Conservation (phyloP, 169 alveolate species). For the Perkinsus olseni region DNA sequence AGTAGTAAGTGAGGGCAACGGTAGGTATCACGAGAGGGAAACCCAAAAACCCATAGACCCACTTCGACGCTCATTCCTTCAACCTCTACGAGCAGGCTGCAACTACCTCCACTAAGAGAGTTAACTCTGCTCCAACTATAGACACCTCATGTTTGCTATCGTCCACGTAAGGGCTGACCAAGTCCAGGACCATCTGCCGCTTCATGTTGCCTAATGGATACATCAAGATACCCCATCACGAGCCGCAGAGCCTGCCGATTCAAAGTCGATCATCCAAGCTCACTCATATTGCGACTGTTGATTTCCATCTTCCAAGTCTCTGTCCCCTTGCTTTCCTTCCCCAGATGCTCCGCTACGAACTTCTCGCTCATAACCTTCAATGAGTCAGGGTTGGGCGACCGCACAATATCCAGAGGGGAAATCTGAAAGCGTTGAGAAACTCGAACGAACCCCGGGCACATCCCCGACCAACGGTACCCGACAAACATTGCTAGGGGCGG, state of each 20-base stretch:
- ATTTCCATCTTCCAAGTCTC: background rate
- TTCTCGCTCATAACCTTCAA: background rate
- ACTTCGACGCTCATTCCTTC: too few species aligned
- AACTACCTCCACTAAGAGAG: background rate
- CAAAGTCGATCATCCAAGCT: too few species aligned
- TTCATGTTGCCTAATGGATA: background rate
- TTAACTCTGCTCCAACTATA: background rate
- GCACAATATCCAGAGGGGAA: background rate
- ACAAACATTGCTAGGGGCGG: background rate
- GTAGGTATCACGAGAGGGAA: too few species aligned
- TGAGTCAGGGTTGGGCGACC: background rate
- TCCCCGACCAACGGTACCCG: background rate
- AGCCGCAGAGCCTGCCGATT: too few species aligned
- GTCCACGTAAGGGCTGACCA: background rate
- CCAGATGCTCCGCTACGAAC: background rate
- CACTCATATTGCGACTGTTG: background rate
- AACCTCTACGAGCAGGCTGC: too few species aligned
- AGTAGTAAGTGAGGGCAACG: background rate
- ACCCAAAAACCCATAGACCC: too few species aligned
- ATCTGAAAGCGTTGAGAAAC: background rate
- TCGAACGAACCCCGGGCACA: background rate
- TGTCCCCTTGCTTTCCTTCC: background rate
- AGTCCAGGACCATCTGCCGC: background rate
- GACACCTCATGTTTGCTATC: background rate
- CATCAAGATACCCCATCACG: background rate